Evolutionary conservation across 179 eudicot genomes (phyloP).

Genomic region (Carnegiea gigantea): DNA sequence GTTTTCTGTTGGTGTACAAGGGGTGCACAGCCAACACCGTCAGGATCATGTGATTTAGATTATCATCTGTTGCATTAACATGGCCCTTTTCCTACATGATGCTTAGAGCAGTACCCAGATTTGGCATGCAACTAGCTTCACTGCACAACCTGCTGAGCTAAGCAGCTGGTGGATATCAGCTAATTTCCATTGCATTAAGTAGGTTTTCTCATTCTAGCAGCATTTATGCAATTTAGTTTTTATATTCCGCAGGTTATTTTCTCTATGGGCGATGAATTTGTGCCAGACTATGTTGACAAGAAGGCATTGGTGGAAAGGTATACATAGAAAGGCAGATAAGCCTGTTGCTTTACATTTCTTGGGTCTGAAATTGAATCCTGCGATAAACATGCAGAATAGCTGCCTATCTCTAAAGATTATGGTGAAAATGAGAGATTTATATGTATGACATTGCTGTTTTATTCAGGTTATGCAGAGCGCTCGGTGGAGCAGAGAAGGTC

Average conservation of each 20-base stretch:
- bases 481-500: slow-evolving; percentile 93
- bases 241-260: slow-evolving; percentile 65
- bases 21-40: too few species aligned
- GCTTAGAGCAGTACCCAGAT: too few species aligned
- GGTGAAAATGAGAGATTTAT: neutral
- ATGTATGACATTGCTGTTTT: neutral
- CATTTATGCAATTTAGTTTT: neutral
- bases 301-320: slow-evolving; percentile 72
- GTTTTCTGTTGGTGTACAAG: too few species aligned
- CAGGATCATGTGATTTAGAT: too few species aligned
- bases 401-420: neutral
- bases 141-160: neutral
- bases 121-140: neutral
- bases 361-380: neutral
- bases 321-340: neutral
- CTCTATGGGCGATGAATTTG: slow-evolving; percentile 91
- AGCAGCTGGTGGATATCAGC: neutral
- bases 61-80: neutral
- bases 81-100: neutral
- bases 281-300: slow-evolving; percentile 94
- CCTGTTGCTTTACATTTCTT: neutral
- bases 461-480: slow-evolving; percentile 79
- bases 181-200: neutral
- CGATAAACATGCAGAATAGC: neutral
- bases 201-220: neutral